phyloP scores from a whole-genome alignment of 2,329 filamentous ascomycete species.

The Penicillium fuscoglaucum region DNA sequence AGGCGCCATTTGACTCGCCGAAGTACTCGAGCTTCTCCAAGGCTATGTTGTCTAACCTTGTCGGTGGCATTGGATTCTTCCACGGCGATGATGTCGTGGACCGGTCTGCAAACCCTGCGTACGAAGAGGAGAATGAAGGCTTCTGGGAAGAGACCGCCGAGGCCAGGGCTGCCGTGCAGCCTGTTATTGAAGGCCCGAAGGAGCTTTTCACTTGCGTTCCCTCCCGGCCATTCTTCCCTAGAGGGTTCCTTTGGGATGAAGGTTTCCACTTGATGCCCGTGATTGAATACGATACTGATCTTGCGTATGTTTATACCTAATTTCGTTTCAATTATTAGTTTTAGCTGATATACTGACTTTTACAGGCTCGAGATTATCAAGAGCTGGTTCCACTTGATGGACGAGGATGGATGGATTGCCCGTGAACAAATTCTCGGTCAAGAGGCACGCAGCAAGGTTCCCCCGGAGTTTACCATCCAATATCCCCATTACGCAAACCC shows the following conservation, averaged over 20 bases:
- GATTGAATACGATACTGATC: constrained; percentile 89
- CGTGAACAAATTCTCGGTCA: constrained; percentile 91
- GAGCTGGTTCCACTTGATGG: constrained; percentile 95
- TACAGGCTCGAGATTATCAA: constrained; percentile 73
- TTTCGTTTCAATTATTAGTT: background rate
- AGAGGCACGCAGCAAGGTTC: constrained; percentile 94
- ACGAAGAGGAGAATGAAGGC: constrained; percentile 90
- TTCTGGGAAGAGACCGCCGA: constrained; percentile 92
- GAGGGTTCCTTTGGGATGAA: constrained; percentile 97
- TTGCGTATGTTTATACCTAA: constrained; percentile 54
- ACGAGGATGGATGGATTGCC: constrained; percentile 95
- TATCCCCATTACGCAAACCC: constrained; percentile 98
- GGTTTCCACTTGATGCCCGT: constrained; percentile 93
- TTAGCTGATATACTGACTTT: constrained; percentile 16
- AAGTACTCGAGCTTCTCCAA: constrained; percentile 79
- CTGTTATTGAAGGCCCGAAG: constrained; percentile 74
- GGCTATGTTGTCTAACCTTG: constrained; percentile 89
- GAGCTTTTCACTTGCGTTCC: constrained; percentile 91
- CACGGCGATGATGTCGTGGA: constrained; percentile 86
- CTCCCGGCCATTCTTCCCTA: constrained; percentile 91
- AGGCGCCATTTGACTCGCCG: constrained; percentile 71
- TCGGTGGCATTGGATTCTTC: constrained; percentile 95
- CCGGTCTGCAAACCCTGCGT: constrained; percentile 85
- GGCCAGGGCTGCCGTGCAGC: constrained; percentile 67
- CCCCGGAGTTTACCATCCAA: constrained; percentile 86